A percentile compares a stretch with the other conserved stretches of the same genome.
phyloP scores from a whole-genome alignment of 2,329 filamentous ascomycete species.

The Sporothrix sp. region DNA sequence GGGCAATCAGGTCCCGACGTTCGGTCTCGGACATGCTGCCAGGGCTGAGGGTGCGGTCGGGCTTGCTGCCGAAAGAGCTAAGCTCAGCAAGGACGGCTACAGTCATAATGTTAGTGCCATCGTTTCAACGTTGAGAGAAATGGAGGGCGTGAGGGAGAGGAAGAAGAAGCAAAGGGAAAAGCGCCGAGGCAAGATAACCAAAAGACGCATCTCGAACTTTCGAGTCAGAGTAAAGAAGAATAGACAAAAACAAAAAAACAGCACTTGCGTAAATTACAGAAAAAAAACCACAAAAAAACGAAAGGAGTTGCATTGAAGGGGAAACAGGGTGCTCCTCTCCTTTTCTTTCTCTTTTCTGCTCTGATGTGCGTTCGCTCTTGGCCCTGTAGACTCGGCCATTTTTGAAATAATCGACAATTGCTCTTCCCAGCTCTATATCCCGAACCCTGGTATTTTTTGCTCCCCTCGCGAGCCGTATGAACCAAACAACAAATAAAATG shows the following conservation, averaged over 20 bases:
- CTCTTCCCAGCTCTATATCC: conserved; percentile 8
- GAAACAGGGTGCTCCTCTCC: conserved; percentile 13
- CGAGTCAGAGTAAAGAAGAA: conserved; percentile 2
- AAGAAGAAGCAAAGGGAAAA: background rate
- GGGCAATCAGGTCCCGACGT: conserved; percentile 88
- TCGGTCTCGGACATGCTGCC: conserved; percentile 87
- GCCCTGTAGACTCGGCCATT: background rate
- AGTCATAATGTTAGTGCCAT: conserved; percentile 19
- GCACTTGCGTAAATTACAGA: conserved; percentile 15
- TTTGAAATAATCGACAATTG: conserved; percentile 12
- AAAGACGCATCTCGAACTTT: conserved; percentile 1
- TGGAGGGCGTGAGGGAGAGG: background rate
- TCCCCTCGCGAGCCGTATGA: conserved; percentile 10
- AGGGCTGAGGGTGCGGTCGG: conserved; percentile 76
- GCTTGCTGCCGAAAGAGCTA: conserved; percentile 49
- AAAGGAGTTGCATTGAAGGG: conserved; percentile 15
- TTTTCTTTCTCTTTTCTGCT: background rate
- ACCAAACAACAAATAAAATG: conserved; percentile 5
- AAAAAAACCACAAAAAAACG: conserved; percentile 9
- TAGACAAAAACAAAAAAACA: background rate
- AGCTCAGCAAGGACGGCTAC: conserved; percentile 43
- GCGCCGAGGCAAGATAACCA: background rate
- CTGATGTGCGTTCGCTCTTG: conserved; percentile 2
- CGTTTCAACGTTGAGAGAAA: too few species aligned
- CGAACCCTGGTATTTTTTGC: conserved; percentile 7